Base-by-base conservation (phyloP, 2,329 filamentous ascomycete genomes). In the Fonsecaea pedrosoi region DNA sequence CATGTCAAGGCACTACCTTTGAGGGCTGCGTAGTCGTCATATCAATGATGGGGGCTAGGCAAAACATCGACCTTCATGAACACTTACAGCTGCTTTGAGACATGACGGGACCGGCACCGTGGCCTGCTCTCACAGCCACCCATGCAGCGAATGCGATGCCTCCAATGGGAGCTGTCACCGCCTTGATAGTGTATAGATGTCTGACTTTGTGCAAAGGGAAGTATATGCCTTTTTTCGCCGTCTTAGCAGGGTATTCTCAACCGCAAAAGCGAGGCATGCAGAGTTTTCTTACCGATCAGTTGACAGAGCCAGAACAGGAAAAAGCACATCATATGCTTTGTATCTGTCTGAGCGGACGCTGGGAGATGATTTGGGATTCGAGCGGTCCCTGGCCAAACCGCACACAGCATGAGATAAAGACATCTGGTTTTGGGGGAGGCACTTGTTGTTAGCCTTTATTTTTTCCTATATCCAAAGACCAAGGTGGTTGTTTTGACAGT, bases 151-250 rank as follows among this genome's bases (percentile, higher is more conserved):
- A 95, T 15, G 91, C 88, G 60, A 97, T 82, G 59, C 90, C 92
- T 18, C 92, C 92, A 42, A 85, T 84, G 0, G 93, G 93, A 0
- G 95, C 92, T 67, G 96, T 86, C 74, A 88, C 91, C 0, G 93
- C 89, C 81, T 97, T 97, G 75, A 92, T 90, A 0, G 92, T 97
- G 80, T 97, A 96, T 4, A 96, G 82, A 77, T 96, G 92, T 54
- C 92, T 88, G 38, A 69, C 64, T 34, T 65, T 38, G 50, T 68
- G 67, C 25, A 69, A 42, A 50, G 67, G 67, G 48, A 68, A 68
- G 65, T 59, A 69, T 25, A 67, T 66, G 25, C 65, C 64, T 48
- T 30, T 58, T 58, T 58, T 25, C 2, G 34, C 35, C 10, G 38
- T 21, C 45, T 54, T 35, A 67, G 59, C 55, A 58, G 50, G 50